phyloP scores from a whole-genome alignment of 805 yeast species.

The Wickerhamiella sergipiensis region DNA sequence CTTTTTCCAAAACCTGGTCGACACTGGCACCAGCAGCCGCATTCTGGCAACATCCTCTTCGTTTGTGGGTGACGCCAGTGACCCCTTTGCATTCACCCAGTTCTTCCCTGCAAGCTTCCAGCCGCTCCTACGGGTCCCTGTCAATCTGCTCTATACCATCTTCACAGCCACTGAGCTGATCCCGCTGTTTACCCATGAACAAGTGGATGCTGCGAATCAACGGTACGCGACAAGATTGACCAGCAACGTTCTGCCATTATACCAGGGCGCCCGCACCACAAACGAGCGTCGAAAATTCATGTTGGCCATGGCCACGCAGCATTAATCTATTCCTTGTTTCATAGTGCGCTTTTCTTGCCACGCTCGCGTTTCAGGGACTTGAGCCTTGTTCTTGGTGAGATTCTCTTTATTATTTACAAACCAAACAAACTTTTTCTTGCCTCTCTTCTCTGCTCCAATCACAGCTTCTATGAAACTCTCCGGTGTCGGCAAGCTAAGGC shows the following conservation, averaged over 20 bases:
- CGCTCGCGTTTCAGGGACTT: no score
- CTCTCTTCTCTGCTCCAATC: neutral
- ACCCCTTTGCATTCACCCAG: constrained; percentile 67
- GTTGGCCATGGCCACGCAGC: constrained; percentile 7
- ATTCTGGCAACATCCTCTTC: constrained; percentile 27
- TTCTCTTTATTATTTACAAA: no score
- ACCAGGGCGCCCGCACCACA: constrained; percentile 11
- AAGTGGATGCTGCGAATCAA: constrained; percentile 17
- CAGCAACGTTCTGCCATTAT: constrained; percentile 14
- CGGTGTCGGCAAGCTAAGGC: neutral
- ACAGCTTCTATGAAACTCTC: neutral
- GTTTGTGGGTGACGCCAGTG: constrained; percentile 76
- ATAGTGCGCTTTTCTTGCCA: neutral
- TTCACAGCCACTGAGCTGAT: constrained; percentile 12
- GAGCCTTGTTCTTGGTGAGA: neutral
- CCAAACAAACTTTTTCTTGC: no score
- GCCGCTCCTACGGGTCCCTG: constrained; percentile 38
- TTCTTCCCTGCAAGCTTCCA: constrained; percentile 64
- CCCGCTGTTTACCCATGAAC: constrained; percentile 19
- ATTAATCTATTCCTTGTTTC: neutral
- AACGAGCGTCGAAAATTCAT: constrained; percentile 17
- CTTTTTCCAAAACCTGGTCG: constrained; percentile 39
- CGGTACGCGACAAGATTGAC: constrained; percentile 15
- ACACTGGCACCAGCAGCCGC: neutral
- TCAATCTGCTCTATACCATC: constrained; percentile 30